These are phyloP conservation scores for Solanum piurae DNA, from an alignment of 257 asterid genomes.

Conservation along the genomic window DNA sequence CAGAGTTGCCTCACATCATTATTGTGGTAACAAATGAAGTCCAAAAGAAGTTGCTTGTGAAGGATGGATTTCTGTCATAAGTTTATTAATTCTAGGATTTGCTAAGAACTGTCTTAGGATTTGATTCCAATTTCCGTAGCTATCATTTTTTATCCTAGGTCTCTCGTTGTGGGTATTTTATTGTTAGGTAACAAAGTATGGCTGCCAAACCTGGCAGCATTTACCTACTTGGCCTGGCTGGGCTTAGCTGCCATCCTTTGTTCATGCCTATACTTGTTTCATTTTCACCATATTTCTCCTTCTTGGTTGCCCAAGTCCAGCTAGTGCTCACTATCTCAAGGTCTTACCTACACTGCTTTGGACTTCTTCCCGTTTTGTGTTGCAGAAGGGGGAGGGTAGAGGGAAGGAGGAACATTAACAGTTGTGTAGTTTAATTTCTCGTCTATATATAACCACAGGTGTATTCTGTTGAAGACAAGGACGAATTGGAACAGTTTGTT, in stretches of 20 bases:
- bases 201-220: not conserved
- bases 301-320: not conserved
- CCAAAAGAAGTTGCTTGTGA: not conserved
- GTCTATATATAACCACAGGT: conserved; percentile 34
- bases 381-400: not conserved
- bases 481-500: conserved; percentile 58
- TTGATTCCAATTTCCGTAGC: not conserved
- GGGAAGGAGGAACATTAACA: not conserved
- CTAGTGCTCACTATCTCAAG: not conserved
- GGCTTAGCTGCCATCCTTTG: not conserved
- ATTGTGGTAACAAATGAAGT: not conserved
- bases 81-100: not conserved
- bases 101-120: not conserved
- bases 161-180: not conserved
- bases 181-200: not conserved
- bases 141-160: not conserved
- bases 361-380: not conserved
- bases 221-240: not conserved
- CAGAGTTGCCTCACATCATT: not conserved
- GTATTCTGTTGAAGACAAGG: conserved; percentile 68
- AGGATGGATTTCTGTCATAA: not conserved
- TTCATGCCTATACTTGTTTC: not conserved
- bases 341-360: not conserved
- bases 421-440: conserved; percentile 3
- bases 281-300: not conserved